Evolutionary conservation across 176 grass and related monocot genomes (phyloP), one percentile per base, ranked within the genome.

Genomic region (Miscanthus lutarioriparius): DNA sequence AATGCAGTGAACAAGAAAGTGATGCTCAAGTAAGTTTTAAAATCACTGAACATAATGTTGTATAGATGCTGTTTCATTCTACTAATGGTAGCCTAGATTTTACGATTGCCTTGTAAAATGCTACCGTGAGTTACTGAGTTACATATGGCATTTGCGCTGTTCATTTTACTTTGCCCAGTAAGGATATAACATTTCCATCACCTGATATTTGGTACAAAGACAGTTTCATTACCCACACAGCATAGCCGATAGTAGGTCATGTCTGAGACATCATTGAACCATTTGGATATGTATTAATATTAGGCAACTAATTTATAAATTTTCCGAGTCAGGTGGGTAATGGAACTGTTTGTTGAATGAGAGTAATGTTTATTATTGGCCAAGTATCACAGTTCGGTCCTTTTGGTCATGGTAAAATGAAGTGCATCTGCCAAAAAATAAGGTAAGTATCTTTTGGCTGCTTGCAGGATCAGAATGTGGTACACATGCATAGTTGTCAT

Each of bases 1-100:
- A 99, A 79, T 78, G 68, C 83, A 96, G 93, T 51, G 97, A 96
- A 61, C 93, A 96, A 85, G 89, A 91, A 78, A 99, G 93, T 84
- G 97, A 99, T 84, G 97, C 97, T 83, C 93, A 96, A 89, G 97
- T 99, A 92, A 94, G 97, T 89, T 90, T 75, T 78, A 63, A 35
- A 68, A 88, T 36, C 39, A 86, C 20, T 72, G 7, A 74, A 39
- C 39, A 80, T 65, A 59, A 27, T 23, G 9, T 37, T 72, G 30
- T 77, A 3, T 68, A 27, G 14, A 32, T 70, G 33, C 4, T 67
- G 25, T 32, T 75, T 82, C 2, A 3, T 64, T 14, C 51, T 63
- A 40, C 16, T 40, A 28, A 37, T 23, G 20, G n/a, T 71, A 51
- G 39, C 5, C 51, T 5, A 81, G 6, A 25, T 67, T 69, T 16